A percentile compares a stretch with the other conserved stretches of the same genome.
phyloP scores from a whole-genome alignment of 352 stramenopile genomes.

The Phytophthora sojae region DNA sequence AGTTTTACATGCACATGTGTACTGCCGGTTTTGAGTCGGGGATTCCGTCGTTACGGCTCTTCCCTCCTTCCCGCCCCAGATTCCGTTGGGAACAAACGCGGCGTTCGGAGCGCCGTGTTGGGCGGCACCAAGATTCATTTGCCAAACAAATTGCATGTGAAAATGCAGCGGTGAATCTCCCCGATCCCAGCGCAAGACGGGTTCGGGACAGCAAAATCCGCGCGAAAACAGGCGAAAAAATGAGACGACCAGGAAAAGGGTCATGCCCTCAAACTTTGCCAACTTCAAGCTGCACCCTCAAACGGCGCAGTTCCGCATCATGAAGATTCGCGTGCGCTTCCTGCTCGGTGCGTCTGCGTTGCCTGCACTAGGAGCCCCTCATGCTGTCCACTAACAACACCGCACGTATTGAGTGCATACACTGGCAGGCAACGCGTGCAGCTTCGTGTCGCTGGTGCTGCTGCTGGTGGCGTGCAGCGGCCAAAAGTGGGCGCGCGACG shows the following conservation, averaged over 20 bases:
- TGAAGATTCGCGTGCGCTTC: constrained; percentile 52
- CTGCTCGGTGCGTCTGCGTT: constrained; percentile 38
- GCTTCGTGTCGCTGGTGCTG: constrained; percentile 57
- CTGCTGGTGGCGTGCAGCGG: constrained; percentile 54
- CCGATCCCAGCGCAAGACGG: not conserved
- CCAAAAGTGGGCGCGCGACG: constrained; percentile 66
- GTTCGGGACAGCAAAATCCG: not conserved
- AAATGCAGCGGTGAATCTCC: constrained; percentile 1
- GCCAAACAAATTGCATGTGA: not conserved
- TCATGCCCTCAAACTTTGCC: not conserved
- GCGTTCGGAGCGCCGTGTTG: not conserved
- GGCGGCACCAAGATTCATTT: not conserved
- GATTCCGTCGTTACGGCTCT: not conserved
- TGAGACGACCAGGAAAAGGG: not conserved
- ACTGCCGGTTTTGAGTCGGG: not conserved
- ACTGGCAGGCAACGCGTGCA: constrained; percentile 54
- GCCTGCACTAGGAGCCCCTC: not conserved
- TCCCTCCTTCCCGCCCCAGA: constrained; percentile 3
- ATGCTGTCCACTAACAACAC: not conserved
- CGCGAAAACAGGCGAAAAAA: not conserved
- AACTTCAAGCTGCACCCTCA: constrained; percentile 11
- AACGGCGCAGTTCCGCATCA: constrained; percentile 23
- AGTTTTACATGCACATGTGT: not conserved
- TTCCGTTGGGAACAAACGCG: not conserved
- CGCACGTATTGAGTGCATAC: not conserved